Conservation (phyloP, 2,329 filamentous ascomycete species). For the Stenocarpella maydis region DNA sequence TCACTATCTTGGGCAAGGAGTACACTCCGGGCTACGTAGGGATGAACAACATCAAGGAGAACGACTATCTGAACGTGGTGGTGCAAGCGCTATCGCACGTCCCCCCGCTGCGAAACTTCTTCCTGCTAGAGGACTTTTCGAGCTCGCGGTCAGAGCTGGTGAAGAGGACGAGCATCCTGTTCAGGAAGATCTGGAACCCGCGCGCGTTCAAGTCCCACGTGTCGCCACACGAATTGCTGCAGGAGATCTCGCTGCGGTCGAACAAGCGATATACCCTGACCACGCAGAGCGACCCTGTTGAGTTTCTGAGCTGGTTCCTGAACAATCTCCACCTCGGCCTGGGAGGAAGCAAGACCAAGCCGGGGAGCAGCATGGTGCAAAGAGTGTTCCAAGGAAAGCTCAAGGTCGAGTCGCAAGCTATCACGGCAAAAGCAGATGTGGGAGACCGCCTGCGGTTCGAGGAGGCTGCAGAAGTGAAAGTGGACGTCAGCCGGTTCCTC, state of each 20-base stretch:
- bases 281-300: constrained; percentile 91
- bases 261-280: constrained; percentile 94
- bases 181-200: constrained; percentile 98
- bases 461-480: constrained; percentile 83
- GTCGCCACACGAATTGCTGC: constrained; percentile 94
- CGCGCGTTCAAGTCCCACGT: constrained; percentile 96
- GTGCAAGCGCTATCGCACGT: constrained; percentile 93
- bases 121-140: constrained; percentile 85
- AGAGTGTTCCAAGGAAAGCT: constrained; percentile 92
- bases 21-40: constrained; percentile 96
- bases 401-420: constrained; percentile 91
- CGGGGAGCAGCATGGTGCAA: constrained; percentile 86
- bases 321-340: constrained; percentile 94
- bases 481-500: constrained; percentile 81
- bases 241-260: constrained; percentile 89
- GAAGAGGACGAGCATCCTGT: constrained; percentile 85
- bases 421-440: constrained; percentile 88
- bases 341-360: constrained; percentile 87
- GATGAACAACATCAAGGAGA: constrained; percentile 99
- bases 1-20: constrained; percentile 82
- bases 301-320: constrained; percentile 96
- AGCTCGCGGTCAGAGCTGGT: constrained; percentile 77
- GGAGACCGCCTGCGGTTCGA: constrained; percentile 92
- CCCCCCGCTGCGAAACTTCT: constrained; percentile 85
- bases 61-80: constrained; percentile 97